phyloP scores from a whole-genome alignment of 768 basidiomycete species.

The Boletus rubroflammeus region DNA sequence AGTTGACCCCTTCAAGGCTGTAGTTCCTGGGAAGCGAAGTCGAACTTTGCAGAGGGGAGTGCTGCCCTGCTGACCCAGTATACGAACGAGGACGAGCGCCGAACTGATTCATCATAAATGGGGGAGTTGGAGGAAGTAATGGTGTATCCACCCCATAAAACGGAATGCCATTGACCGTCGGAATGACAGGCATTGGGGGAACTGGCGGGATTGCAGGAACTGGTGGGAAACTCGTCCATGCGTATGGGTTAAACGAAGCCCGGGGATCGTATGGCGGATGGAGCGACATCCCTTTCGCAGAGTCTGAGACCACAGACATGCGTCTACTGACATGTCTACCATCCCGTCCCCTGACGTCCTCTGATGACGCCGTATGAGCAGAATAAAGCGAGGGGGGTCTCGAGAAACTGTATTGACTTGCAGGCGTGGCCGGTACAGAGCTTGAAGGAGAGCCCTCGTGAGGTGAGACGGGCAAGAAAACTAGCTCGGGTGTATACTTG shows the following conservation, averaged over 20 bases:
- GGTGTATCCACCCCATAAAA: slow-evolving; percentile 59
- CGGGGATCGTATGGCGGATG: slow-evolving; percentile 28
- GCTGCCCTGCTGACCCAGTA: slow-evolving; percentile 31
- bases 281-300: slow-evolving; percentile 28
- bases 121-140: slow-evolving; percentile 66
- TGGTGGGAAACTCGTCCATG: slow-evolving; percentile 19
- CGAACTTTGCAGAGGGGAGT: slow-evolving; percentile 23
- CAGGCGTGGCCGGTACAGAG: slow-evolving; percentile 40
- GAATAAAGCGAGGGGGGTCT: slow-evolving; percentile 58
- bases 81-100: slow-evolving; percentile 39
- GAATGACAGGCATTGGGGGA: slow-evolving; percentile 34
- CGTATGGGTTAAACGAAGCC: slow-evolving; percentile 26
- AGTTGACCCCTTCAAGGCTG: slow-evolving; percentile 23
- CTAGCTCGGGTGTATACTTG: slow-evolving; percentile 46
- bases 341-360: slow-evolving; percentile 46
- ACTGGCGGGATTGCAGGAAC: slow-evolving; percentile 35
- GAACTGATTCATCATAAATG: slow-evolving; percentile 69
- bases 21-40: slow-evolving; percentile 21
- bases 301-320: slow-evolving; percentile 37
- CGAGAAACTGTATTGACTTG: slow-evolving; percentile 38
- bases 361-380: slow-evolving; percentile 51
- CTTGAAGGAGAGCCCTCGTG: slow-evolving; percentile 49
- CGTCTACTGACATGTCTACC: slow-evolving; percentile 38
- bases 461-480: slow-evolving; percentile 32
- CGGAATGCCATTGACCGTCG: slow-evolving; percentile 36